Evolutionary conservation across 2,329 filamentous ascomycete species (phyloP), one percentile per base, ranked within the genome.

Genomic region (Pseudogymnoascus sp.): DNA sequence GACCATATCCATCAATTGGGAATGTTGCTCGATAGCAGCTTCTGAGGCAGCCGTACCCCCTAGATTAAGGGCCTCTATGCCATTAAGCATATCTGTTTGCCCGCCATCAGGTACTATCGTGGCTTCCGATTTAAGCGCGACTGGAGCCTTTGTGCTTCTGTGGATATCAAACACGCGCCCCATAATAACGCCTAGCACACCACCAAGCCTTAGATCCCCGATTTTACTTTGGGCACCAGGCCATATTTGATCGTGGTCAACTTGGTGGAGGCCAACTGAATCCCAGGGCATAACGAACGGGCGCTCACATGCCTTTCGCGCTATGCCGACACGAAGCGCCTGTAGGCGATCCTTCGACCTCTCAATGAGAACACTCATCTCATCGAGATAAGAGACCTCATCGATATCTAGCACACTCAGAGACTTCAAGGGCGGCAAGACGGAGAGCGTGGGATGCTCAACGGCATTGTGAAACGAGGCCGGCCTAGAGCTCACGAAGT

Each of bases 371-470:
- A 90, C 79, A 62, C 88, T 88, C 84, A 95, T 89, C 75, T 95
- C 91, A 71, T 93, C 90, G 38, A 93, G 76, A 73, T 95, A 95
- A 28, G 87, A 83, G n/a, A 91, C 76, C 71, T 93, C 89, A 70
- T 95, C 91, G 65, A 95, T 89, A 69, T 95, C 89, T 44, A 95
- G 78, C 1, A 93, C 90, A 60, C 84, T 89, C 64, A 95, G 74
- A 68, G 87, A 91, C 73, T 86, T 89, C 61, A 95, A 75, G 0
- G 89, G 82, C 8, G 90, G 89, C 6, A 96, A 78, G 8, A 90
- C 84, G 50, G 89, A 93, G 69, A 95, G 89, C 1, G 89, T 91
- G 0, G 90, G 90, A 68, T 89, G 89, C 74, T 93, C 89, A 25
- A 91, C 87, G 62, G 83, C 80, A 68, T 79, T 81, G 63, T 84